Base-by-base conservation (phyloP, 1,284 basidiomycete species). In the Austroboletus rostrupii region DNA sequence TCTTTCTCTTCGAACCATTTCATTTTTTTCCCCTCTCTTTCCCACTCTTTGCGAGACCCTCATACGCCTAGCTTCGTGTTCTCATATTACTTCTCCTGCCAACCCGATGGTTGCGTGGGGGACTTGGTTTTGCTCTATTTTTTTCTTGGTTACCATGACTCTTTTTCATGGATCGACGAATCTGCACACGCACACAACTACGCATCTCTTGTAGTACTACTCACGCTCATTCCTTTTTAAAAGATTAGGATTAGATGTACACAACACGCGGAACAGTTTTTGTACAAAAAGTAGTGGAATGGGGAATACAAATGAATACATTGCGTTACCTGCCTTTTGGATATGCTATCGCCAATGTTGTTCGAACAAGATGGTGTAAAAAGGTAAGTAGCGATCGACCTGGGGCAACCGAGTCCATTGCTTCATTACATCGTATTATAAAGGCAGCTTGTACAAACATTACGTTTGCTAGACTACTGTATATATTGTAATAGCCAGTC, bases 151-250 rank as follows among this genome's bases (percentile, higher is more conserved):
- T 33, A 16, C 32, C 13, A 33, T 33, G 32, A 33, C 32, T 33
- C 5, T 1, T 14, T 14, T 33, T 8, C 9, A 26, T 7, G 23
- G 23, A 26, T 26, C 23, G 23, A 26, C 23, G 20, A 47, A 57
- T 29, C n/a, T n/a, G n/a, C n/a, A n/a, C n/a, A n/a, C 9, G n/a
- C 46, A n/a, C 11, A 59, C 49, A 46, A 60, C 58, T 58, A 62
- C 58, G 45, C 58, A 52, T 32, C 26, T 36, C 36, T 33, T 62
- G 61, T 64, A 62, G 58, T 58, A 62, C 37, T 56, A 62, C 38
- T 37, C 59, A 61, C 58, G 10, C 49, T 61, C 61, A 63, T 60
- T 62, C 6, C 32, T n/a, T 14, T 33, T 7, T 5, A 13, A 26
- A 26, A 26, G 23, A 26, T 26, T 7, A 26, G 23, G 23, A 26